Evolutionary conservation across 345 rosid genomes (phyloP).

Genomic region (Bruguiera sexangula): DNA sequence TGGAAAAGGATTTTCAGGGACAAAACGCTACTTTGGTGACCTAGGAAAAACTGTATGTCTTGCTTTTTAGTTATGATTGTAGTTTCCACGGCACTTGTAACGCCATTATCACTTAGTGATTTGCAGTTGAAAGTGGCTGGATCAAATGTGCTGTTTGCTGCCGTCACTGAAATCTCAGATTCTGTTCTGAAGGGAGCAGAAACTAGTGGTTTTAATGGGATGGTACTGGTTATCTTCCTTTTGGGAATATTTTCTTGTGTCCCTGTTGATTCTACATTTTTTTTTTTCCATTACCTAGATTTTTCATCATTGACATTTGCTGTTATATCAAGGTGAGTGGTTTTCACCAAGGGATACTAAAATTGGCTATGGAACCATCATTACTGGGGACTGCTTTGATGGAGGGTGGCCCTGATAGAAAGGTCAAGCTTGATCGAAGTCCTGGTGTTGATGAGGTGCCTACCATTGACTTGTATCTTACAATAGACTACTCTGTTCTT

Average conservation of each 20-base stretch:
- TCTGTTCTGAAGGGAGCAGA: constrained; percentile 85
- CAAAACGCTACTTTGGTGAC: constrained; percentile 92
- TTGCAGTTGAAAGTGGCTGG: constrained; percentile 84
- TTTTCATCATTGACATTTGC: constrained; percentile 5
- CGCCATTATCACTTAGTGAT: constrained; percentile 24
- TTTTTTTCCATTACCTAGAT: neutral
- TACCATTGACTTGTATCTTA: constrained; percentile 5
- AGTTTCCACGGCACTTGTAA: constrained; percentile 8
- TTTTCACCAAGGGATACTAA: constrained; percentile 83
- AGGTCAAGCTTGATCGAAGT: constrained; percentile 75
- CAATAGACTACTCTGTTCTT: neutral
- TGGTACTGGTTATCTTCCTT: constrained; percentile 45
- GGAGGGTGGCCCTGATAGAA: constrained; percentile 91
- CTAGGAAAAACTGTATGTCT: constrained; percentile 76
- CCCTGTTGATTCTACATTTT: neutral
- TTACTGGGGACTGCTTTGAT: constrained; percentile 75
- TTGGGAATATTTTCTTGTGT: constrained; percentile 7
- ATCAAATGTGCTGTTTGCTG: constrained; percentile 76
- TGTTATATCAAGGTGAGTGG: constrained; percentile 58
- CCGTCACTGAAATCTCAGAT: constrained; percentile 90
- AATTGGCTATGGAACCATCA: constrained; percentile 95
- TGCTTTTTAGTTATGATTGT: constrained; percentile 11
- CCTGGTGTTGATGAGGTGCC: constrained; percentile 91
- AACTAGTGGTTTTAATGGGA: constrained; percentile 88
- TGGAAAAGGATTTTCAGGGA: constrained; percentile 75